Evolutionary conservation across 2,329 filamentous ascomycete species (phyloP), one percentile per base, ranked within the genome.

Genomic region (Cladosporium sp.): DNA sequence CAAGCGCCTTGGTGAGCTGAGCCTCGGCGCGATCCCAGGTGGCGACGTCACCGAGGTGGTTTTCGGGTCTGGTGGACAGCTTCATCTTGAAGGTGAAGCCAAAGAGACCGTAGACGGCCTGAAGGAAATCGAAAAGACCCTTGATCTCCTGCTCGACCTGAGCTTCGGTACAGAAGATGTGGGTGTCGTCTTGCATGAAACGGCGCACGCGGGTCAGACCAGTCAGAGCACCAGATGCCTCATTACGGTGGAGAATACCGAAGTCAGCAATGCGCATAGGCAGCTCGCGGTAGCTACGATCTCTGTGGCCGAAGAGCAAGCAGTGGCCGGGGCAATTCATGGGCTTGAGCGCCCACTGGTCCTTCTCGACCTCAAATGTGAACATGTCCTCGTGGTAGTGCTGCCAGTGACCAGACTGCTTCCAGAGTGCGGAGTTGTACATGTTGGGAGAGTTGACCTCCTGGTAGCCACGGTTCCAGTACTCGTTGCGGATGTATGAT

Each of bases 241-340:
- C 93, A 67, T 99, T 97, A 51, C 93, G 82, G 73, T 99, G 93
- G 47, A 99, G 78, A 20, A 95, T 88, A 69, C 92, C 92, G 70
- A 97, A 97, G 68, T 99, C 93, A 45, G 93, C 92, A 73, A 96
- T 87, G 64, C 93, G 82, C 73, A 95, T 85, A 22, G 93, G 93
- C 52, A 99, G 76, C 61, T 97, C 90, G 63, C 87, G 80, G 71
- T 97, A 96, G 70, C 86, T 93, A 62, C 89, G 82, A 64, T 89
- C 87, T 48, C 87, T 82, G 69, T 92, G 86, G 43, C 80, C 82
- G 69, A 96, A 96, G 64, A 96, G 86, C 58, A 93, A 74, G 70
- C 88, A 95, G 72, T 97, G 92, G 22, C 90, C 90, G 3, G 93
- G 93, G 73, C 93, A 99, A 75, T 97, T 97, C 93, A 97, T 97